Evolutionary conservation across 2,329 filamentous ascomycete genomes (phyloP), one percentile per base, ranked within the genome.

Genomic region (Sphaerostilbella broomeana): DNA sequence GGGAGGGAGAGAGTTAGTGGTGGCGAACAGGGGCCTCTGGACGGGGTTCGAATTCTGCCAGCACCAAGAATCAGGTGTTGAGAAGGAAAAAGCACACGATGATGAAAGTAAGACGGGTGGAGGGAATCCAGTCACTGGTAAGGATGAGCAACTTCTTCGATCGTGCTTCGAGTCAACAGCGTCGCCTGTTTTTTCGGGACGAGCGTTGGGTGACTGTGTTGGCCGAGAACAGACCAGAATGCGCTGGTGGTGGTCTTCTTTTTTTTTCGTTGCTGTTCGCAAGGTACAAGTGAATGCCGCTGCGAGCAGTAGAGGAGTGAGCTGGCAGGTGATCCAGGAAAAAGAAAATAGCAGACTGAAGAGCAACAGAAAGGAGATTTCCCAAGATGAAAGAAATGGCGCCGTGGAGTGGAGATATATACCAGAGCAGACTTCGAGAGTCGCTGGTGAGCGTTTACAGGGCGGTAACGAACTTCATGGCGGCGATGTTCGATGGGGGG

Each of bases 391-490:
- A 45, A 45, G 47, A 53, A 56, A 51, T 45, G 52, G 57, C 52
- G 59, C 54, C 56, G 60, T 60, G 52, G 60, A 64, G 59, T 57
- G 57, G 61, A 59, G 56, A 59, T 55, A 30, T 22, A 54, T 43
- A 55, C 61, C 59, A 54, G 55, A 73, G 71, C 71, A 72, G 70
- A 75, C 71, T 73, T 67, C 66, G 58, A 61, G 62, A 72, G 70
- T 70, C 69, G 71, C 67, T 67, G 65, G 63, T 51, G 61, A 58
- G 52, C 48, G n/a, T 68, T 67, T 68, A 75, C 59, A 73, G 63
- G 63, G 61, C 62, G 56, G 54, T 68, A 60, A 66, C 68, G 67
- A 72, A 72, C 59, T 60, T 61, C 70, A 77, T 75, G 59, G 65
- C 66, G 59, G 65, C 66, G 65, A 59, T 63, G 68, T 69, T 73